Conservation (phyloP, 352 stramenopile genomes). For the Pythium rishiriense region DNA sequence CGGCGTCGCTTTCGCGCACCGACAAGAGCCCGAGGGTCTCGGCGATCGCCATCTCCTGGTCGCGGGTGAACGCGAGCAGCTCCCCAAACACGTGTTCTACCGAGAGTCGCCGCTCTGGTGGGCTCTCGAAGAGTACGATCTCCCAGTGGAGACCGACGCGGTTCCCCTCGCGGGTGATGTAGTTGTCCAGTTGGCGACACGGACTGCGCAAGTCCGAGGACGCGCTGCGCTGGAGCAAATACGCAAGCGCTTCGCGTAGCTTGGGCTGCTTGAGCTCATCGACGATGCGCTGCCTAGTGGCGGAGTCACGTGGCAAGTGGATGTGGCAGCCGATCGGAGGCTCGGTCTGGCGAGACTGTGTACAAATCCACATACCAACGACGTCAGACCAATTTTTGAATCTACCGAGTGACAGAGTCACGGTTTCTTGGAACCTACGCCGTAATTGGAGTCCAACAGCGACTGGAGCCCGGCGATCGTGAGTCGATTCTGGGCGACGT, state of each 20-base stretch:
- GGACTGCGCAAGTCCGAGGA: conserved; percentile 4
- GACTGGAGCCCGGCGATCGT: conserved; percentile 5
- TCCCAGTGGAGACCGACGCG: conserved; percentile 5
- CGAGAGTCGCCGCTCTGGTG: background rate
- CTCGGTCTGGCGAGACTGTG: background rate
- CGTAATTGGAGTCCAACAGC: background rate
- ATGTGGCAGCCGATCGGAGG: conserved; percentile 10
- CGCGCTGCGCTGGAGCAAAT: conserved; percentile 5
- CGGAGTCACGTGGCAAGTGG: background rate
- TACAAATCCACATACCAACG: background rate
- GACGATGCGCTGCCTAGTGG: background rate
- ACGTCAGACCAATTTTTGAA: too few relatives aligned
- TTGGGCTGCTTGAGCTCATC: conserved; percentile 6
- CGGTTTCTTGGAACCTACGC: background rate
- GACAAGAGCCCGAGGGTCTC: conserved; percentile 6
- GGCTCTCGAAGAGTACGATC: background rate
- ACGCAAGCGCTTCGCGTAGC: conserved; percentile 7
- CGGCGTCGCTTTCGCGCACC: conserved; percentile 1
- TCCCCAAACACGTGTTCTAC: conserved; percentile 10
- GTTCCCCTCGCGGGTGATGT: conserved; percentile 5
- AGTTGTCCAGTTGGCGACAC: conserved; percentile 8
- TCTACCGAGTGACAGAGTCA: too few relatives aligned
- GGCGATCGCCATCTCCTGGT: conserved; percentile 5
- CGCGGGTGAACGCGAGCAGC: background rate
- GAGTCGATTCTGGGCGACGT: background rate